phyloP scores from a whole-genome alignment of 495 filamentous ascomycete species.

The Neurospora sp. region DNA sequence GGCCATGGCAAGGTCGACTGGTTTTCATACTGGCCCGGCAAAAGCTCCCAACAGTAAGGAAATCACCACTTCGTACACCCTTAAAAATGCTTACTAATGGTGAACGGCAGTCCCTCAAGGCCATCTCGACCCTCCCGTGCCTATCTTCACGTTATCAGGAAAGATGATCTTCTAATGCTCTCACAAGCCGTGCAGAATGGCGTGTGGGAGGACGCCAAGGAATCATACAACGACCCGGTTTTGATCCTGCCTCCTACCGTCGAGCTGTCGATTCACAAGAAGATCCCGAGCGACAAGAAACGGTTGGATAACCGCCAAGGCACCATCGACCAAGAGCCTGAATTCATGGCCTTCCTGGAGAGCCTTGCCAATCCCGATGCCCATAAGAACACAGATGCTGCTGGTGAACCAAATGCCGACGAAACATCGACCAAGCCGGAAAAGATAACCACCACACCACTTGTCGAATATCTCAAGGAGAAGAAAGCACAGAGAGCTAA shows the following conservation, averaged over 20 bases:
- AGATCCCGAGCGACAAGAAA: constrained; percentile 56
- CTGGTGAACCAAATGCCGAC: constrained; percentile 38
- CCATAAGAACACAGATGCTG: constrained; percentile 25
- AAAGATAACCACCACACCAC: constrained; percentile 68
- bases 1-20: constrained; percentile 77
- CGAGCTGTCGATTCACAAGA: constrained; percentile 75
- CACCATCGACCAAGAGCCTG: constrained; percentile 89
- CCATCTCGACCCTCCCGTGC: constrained; percentile 65
- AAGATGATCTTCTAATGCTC: constrained; percentile 48
- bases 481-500: constrained; percentile 85
- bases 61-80: background rate
- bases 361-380: constrained; percentile 67
- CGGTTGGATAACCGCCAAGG: constrained; percentile 79
- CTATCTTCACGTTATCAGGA: constrained; percentile 62
- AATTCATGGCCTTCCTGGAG: constrained; percentile 89
- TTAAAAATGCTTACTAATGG: constrained; percentile 5
- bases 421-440: constrained; percentile 43
- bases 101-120: constrained; percentile 54
- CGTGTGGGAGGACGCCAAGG: constrained; percentile 64
- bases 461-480: constrained; percentile 83
- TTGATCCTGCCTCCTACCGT: constrained; percentile 65
- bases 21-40: constrained; percentile 67
- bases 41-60: constrained; percentile 79
- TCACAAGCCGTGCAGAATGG: constrained; percentile 54
- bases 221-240: constrained; percentile 53